These are phyloP conservation scores for Hypoxylon lienhwacheense DNA, from an alignment of 495 filamentous ascomycete species.

Conservation along the genomic window DNA sequence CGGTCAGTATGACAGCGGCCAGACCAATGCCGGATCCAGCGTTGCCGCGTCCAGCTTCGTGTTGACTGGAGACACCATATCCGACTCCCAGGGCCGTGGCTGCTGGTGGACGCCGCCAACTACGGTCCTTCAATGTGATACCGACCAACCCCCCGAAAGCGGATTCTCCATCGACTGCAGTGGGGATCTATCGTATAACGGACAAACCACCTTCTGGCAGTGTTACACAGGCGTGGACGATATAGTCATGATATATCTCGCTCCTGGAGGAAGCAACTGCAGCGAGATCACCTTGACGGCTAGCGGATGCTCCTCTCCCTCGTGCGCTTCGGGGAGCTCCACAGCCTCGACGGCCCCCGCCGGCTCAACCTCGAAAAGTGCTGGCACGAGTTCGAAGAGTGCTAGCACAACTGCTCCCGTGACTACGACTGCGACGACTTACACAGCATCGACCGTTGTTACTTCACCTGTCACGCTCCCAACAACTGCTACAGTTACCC, in stretches of 20 bases:
- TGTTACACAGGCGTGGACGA: constrained; percentile 56
- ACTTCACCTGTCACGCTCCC: constrained; percentile 1
- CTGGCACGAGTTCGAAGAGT: background rate
- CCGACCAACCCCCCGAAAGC: constrained; percentile 46
- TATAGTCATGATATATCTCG: constrained; percentile 57
- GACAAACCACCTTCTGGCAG: constrained; percentile 53
- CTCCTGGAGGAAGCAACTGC: constrained; percentile 49
- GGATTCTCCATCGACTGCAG: constrained; percentile 56
- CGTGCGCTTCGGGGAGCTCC: constrained; percentile 10
- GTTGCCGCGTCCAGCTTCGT: constrained; percentile 26
- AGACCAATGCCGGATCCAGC: constrained; percentile 16
- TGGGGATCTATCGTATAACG: constrained; percentile 50
- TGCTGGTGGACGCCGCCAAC: constrained; percentile 50
- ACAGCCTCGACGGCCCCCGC: constrained; percentile 1
- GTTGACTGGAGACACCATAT: constrained; percentile 28
- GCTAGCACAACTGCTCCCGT: constrained; percentile 2
- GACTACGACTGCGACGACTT: background rate
- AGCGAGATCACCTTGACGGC: constrained; percentile 51
- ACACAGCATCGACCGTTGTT: background rate
- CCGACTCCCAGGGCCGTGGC: constrained; percentile 28
- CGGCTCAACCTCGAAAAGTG: background rate
- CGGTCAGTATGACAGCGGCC: constrained; percentile 32
- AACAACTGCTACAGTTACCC: background rate
- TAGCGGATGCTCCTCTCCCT: constrained; percentile 49
- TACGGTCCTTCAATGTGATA: constrained; percentile 68